Percentiles rank a stretch among this genome's conserved stretches.
phyloP scores from a whole-genome alignment of 2,329 filamentous ascomycete genomes.

The Colletotrichum sp. region DNA sequence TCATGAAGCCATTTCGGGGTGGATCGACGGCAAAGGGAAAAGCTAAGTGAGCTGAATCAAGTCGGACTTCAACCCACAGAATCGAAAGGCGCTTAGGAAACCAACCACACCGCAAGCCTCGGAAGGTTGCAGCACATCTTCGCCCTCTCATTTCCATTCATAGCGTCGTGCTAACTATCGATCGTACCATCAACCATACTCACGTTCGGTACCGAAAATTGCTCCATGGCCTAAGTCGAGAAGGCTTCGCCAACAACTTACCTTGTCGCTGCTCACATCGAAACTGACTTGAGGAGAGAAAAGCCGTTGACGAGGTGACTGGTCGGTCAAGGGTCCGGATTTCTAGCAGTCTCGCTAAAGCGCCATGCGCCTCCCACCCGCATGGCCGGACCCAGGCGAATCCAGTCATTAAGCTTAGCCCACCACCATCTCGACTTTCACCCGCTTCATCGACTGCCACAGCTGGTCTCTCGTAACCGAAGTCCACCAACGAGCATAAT shows the following conservation, averaged over 20 bases:
- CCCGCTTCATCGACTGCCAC: background rate
- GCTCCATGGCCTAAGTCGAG: background rate
- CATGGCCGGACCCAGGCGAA: background rate
- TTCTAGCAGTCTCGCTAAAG: background rate
- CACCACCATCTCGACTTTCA: slow-evolving; percentile 1
- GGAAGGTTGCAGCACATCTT: background rate
- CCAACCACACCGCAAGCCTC: background rate
- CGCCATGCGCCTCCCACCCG: background rate
- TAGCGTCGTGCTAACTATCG: background rate
- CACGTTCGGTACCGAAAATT: background rate
- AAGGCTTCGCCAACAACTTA: background rate
- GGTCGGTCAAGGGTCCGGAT: background rate
- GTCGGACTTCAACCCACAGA: background rate
- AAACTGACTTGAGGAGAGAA: background rate
- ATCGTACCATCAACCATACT: background rate
- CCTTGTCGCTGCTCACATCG: background rate
- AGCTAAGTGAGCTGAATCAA: background rate
- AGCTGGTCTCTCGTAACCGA: background rate
- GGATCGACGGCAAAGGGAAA: background rate
- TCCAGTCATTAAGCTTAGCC: background rate
- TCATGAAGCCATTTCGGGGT: background rate
- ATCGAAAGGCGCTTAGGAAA: background rate
- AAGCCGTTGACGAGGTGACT: background rate
- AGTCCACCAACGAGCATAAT: background rate
- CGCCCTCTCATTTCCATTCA: background rate